Evolutionary conservation across 345 rosid genomes (phyloP).

Genomic region (Pistacia vera): DNA sequence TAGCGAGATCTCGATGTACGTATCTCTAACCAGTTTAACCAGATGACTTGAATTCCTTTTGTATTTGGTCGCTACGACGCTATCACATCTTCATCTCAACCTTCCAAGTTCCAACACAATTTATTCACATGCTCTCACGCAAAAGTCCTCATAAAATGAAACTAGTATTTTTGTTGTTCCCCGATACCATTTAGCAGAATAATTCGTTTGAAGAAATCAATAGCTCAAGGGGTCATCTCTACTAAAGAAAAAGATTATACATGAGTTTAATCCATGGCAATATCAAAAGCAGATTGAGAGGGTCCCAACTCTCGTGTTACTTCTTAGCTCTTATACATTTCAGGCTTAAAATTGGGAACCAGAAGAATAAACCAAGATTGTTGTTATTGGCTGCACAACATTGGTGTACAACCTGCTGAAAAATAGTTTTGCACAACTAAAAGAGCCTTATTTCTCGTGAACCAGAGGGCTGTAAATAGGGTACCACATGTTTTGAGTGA

Average conservation of each 20-base stretch:
- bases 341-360: conserved; percentile 8
- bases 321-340: conserved; percentile 5
- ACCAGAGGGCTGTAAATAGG: conserved; percentile 92
- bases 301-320: not conserved
- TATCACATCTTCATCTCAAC: too few relatives aligned
- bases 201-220: not conserved
- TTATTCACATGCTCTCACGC: too few relatives aligned
- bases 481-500: conserved; percentile 82
- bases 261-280: not conserved
- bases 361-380: not conserved
- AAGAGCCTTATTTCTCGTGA: conserved; percentile 66
- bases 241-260: not conserved
- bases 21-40: too few relatives aligned
- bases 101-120: too few relatives aligned
- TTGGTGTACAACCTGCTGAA: not conserved
- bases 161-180: too few relatives aligned
- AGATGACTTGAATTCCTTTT: too few relatives aligned
- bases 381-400: not conserved
- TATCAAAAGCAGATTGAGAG: not conserved
- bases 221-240: not conserved
- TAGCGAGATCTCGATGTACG: too few relatives aligned
- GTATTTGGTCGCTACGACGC: too few relatives aligned
- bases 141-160: too few relatives aligned
- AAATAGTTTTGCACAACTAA: not conserved
- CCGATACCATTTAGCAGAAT: too few relatives aligned